Conservation (phyloP, 1,284 basidiomycete genomes). For the Cryptococcus jaspeensis region DNA sequence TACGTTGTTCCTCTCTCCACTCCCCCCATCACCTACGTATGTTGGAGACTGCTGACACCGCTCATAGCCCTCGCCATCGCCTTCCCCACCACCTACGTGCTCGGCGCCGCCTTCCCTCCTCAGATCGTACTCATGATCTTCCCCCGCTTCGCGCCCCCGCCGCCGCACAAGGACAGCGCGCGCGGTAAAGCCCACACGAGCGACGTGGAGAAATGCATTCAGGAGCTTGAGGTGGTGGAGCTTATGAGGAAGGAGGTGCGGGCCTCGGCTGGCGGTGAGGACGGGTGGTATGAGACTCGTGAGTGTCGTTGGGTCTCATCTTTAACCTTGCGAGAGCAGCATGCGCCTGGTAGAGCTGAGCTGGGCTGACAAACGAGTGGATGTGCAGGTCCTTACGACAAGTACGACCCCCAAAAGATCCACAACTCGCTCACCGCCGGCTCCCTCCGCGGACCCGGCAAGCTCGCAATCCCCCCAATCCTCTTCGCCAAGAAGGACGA, state of each 20-base stretch:
- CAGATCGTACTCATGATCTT: slow-evolving; percentile 62
- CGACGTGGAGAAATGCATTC: slow-evolving; percentile 67
- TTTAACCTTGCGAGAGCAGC: background rate
- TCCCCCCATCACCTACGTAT: background rate
- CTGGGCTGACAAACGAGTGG: slow-evolving; percentile 29
- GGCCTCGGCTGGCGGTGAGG: slow-evolving; percentile 5
- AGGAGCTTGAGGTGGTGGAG: slow-evolving; percentile 63
- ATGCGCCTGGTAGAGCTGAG: background rate
- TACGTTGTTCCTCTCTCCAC: slow-evolving; percentile 8
- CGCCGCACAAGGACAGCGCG: slow-evolving; percentile 61
- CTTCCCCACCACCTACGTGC: slow-evolving; percentile 41
- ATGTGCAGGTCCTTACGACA: slow-evolving; percentile 65
- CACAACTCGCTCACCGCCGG: slow-evolving; percentile 79
- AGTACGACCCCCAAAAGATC: slow-evolving; percentile 64
- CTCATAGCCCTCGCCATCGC: slow-evolving; percentile 36
- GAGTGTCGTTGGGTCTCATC: slow-evolving; percentile 19
- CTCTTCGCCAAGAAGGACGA: slow-evolving; percentile 74
- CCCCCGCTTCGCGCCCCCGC: slow-evolving; percentile 69
- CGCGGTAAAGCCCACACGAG: slow-evolving; percentile 63
- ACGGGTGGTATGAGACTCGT: slow-evolving; percentile 52
- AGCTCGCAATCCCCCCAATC: slow-evolving; percentile 72
- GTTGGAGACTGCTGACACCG: background rate
- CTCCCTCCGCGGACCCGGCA: slow-evolving; percentile 77
- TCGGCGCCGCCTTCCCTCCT: slow-evolving; percentile 66
- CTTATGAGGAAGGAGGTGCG: slow-evolving; percentile 49